Evolutionary conservation across 176 grass and related monocot genomes (phyloP).

Genomic region (Puya raimondii): DNA sequence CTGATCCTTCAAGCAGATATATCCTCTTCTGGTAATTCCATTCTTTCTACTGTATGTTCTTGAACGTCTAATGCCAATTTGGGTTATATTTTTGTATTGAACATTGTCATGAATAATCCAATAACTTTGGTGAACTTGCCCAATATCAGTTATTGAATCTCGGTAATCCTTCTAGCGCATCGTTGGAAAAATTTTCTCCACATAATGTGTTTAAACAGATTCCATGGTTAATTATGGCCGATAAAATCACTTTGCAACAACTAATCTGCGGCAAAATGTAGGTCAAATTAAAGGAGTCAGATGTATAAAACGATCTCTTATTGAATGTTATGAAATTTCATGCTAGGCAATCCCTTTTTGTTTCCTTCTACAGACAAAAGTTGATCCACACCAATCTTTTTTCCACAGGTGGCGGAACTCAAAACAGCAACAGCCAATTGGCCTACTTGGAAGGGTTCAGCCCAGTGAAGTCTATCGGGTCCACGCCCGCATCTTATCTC

Average conservation of each 20-base stretch:
- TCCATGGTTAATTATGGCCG: no score
- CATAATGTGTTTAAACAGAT: no score
- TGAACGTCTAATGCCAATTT: not conserved
- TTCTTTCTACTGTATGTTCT: not conserved
- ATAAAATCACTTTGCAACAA: no score
- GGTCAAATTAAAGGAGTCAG: not conserved
- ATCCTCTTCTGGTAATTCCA: constrained; percentile 45
- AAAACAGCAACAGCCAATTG: constrained; percentile 30
- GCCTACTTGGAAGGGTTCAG: constrained; percentile 89
- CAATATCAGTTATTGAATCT: no score
- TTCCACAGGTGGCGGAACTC: constrained; percentile 50
- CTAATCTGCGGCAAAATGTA: no score
- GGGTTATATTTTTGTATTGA: not conserved
- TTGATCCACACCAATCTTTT: not conserved
- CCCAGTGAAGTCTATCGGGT: constrained; percentile 63
- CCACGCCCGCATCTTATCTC: constrained; percentile 61
- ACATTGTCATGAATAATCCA: not conserved
- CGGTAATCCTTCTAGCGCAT: no score
- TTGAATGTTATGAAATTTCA: not conserved
- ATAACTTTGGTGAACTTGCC: not conserved
- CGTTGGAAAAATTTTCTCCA: no score
- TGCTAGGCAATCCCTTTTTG: not conserved
- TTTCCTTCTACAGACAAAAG: no score
- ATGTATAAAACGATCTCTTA: not conserved
- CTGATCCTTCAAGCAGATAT: constrained; percentile 67